A percentile compares a stretch with the other conserved stretches of the same genome.
These are phyloP conservation scores for Ustilago cynodontis DNA, from an alignment of 1,284 basidiomycete species.

Conservation along the genomic window DNA sequence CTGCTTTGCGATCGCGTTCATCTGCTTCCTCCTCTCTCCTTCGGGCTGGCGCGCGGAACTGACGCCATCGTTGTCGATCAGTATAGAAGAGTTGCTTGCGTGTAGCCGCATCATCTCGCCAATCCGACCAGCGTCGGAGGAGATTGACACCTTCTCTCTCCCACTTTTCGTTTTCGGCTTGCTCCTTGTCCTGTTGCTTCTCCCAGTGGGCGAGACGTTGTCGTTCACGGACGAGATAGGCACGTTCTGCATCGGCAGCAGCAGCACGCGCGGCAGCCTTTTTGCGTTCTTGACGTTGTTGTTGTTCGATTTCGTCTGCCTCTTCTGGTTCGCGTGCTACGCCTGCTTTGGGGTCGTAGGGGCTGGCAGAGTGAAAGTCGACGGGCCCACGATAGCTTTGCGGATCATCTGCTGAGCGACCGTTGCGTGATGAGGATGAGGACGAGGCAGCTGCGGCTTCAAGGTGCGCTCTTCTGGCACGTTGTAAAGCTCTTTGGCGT, in stretches of 20 bases:
- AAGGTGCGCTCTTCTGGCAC: slow-evolving; percentile 30
- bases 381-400: slow-evolving; percentile 54
- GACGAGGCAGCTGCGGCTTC: slow-evolving; percentile 22
- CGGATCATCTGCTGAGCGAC: slow-evolving; percentile 27
- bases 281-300: slow-evolving; percentile 36
- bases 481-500: slow-evolving; percentile 48
- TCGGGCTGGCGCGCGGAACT: slow-evolving; percentile 39
- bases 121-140: slow-evolving; percentile 39
- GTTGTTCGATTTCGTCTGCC: slow-evolving; percentile 45
- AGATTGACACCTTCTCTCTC: slow-evolving; percentile 28
- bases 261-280: slow-evolving; percentile 43
- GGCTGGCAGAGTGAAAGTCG: slow-evolving; percentile 45
- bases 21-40: slow-evolving; percentile 58
- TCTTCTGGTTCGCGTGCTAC: slow-evolving; percentile 53
- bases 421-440: slow-evolving; percentile 21
- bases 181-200: slow-evolving; percentile 40
- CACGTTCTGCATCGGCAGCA: slow-evolving; percentile 49
- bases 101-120: slow-evolving; percentile 38
- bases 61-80: slow-evolving; percentile 62
- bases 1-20: slow-evolving; percentile 40
- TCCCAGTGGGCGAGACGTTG: slow-evolving; percentile 61
- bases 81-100: slow-evolving; percentile 54
- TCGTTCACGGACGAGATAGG: slow-evolving; percentile 46
- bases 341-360: slow-evolving; percentile 23
- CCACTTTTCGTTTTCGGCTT: slow-evolving; percentile 31